These are phyloP conservation scores for Trypanosoma melophagium DNA, from an alignment of 208 protist species.

Conservation along the genomic window DNA sequence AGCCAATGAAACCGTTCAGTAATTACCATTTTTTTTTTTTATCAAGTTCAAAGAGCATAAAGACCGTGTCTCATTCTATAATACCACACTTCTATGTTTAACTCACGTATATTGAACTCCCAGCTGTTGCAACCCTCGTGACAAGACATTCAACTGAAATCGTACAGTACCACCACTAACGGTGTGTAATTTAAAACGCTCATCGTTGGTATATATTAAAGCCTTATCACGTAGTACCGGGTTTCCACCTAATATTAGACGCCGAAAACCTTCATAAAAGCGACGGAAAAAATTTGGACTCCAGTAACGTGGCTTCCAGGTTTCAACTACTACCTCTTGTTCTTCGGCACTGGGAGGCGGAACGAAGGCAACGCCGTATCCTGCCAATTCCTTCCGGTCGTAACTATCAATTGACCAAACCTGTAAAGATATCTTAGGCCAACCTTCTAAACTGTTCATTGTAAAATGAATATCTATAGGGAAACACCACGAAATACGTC, in stretches of 20 bases:
- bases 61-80: too few species aligned
- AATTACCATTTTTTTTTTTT: too few species aligned
- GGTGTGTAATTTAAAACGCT: conserved; percentile 84
- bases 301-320: conserved; percentile 83
- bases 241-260: conserved; percentile 75
- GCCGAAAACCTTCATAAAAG: conserved; percentile 54
- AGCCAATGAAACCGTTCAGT: too few species aligned
- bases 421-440: conserved; percentile 88
- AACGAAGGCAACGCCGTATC: conserved; percentile 84
- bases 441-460: conserved; percentile 72
- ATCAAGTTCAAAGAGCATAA: too few species aligned
- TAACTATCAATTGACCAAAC: conserved; percentile 88
- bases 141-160: conserved; percentile 68
- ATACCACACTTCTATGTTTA: neutral
- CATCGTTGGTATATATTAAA: conserved; percentile 79
- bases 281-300: conserved; percentile 63
- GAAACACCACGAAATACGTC: conserved; percentile 68
- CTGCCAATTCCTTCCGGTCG: conserved; percentile 81
- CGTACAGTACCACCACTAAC: conserved; percentile 69
- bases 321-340: conserved; percentile 66
- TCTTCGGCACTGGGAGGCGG: conserved; percentile 58
- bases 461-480: conserved; percentile 87
- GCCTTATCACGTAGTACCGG: conserved; percentile 82
- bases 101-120: conserved; percentile 29
- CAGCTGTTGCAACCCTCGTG: conserved; percentile 58